phyloP scores from a whole-genome alignment of 345 rosid species.

The Pugionium cornutum region DNA sequence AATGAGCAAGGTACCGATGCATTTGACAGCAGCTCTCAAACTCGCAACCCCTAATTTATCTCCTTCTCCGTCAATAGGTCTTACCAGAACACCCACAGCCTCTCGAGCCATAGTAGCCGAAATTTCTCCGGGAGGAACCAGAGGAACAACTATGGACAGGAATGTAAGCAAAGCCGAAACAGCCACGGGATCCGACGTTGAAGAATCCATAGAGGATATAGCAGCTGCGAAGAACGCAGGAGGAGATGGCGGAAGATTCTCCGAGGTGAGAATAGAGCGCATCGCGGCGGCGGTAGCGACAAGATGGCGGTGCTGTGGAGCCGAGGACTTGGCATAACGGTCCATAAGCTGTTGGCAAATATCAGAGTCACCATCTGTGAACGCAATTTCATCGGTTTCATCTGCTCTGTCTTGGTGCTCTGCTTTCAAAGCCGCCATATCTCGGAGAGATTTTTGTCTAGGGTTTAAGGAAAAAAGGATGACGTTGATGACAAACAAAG shows the following conservation, averaged over 20 bases:
- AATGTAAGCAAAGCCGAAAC: conserved; percentile 70
- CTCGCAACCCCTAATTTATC: conserved; percentile 56
- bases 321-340: conserved; percentile 81
- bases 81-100: conserved; percentile 62
- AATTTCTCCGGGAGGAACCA: conserved; percentile 54
- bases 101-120: conserved; percentile 58
- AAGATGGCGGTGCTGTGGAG: conserved; percentile 87
- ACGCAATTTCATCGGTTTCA: conserved; percentile 36
- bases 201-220: conserved; percentile 47
- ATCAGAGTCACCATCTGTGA: conserved; percentile 55
- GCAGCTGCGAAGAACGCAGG: conserved; percentile 80
- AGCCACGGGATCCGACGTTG: conserved; percentile 53
- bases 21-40: conserved; percentile 72
- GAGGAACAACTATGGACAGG: conserved; percentile 57
- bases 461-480: conserved; percentile 37
- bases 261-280: conserved; percentile 78
- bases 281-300: conserved; percentile 85
- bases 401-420: conserved; percentile 32
- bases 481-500: background rate
- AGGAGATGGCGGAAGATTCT: conserved; percentile 60
- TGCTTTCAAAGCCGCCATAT: conserved; percentile 38
- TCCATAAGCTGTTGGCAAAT: conserved; percentile 84
- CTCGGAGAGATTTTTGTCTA: conserved; percentile 21
- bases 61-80: conserved; percentile 45
- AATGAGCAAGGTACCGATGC: conserved; percentile 63